These are phyloP conservation scores for Huntiella decipiens DNA, from an alignment of 2,329 filamentous ascomycete species.

Conservation along the genomic window DNA sequence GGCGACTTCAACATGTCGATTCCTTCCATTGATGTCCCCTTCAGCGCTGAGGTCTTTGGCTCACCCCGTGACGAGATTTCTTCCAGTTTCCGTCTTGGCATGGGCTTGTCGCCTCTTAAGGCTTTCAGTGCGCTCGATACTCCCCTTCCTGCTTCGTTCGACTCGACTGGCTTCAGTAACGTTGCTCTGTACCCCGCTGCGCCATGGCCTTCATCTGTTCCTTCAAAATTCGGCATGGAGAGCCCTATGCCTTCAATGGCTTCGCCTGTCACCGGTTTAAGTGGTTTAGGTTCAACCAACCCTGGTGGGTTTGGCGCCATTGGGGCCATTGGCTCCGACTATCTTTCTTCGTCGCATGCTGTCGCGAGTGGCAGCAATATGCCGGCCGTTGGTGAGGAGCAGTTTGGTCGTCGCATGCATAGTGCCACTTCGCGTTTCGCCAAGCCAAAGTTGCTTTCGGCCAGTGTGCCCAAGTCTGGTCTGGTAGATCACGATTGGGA, in stretches of 20 bases:
- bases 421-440: constrained; percentile 36
- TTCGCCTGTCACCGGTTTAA: constrained; percentile 29
- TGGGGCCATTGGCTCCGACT: constrained; percentile 35
- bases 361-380: constrained; percentile 26
- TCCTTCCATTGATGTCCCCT: constrained; percentile 39
- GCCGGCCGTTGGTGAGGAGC: constrained; percentile 28
- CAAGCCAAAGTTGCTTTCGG: constrained; percentile 48
- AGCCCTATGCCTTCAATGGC: constrained; percentile 52
- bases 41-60: constrained; percentile 48
- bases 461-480: constrained; percentile 46
- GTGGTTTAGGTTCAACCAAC: constrained; percentile 44
- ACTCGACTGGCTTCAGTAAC: constrained; percentile 86
- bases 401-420: constrained; percentile 56
- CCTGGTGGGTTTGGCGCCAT: constrained; percentile 49
- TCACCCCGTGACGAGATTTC: constrained; percentile 59
- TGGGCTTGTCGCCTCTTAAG: constrained; percentile 59
- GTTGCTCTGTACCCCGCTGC: constrained; percentile 62
- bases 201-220: constrained; percentile 80
- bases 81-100: constrained; percentile 22
- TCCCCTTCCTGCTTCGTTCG: constrained; percentile 82
- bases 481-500: constrained; percentile 45
- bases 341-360: constrained; percentile 30
- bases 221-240: constrained; percentile 77
- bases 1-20: constrained; percentile 21
- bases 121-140: constrained; percentile 84